These are phyloP conservation scores for Phialemoniopsis sp. DNA, from an alignment of 2,329 filamentous ascomycete genomes.

Conservation along the genomic window DNA sequence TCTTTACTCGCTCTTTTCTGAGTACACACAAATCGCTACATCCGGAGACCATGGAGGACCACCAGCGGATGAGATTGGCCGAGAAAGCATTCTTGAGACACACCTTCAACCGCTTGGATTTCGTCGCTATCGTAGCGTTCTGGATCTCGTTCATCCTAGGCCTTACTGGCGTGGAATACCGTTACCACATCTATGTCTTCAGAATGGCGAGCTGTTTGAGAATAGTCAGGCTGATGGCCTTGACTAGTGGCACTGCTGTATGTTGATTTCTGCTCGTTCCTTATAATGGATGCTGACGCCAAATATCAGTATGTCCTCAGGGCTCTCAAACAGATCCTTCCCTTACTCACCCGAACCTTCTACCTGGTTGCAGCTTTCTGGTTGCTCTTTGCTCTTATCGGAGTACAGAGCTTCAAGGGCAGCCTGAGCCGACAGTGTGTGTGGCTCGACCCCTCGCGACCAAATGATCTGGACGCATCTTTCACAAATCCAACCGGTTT, in stretches of 20 bases:
- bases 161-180: constrained; percentile 63
- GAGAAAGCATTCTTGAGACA: constrained; percentile 88
- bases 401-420: constrained; percentile 89
- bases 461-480: constrained; percentile 44
- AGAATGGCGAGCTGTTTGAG: constrained; percentile 93
- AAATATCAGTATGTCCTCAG: too few relatives aligned
- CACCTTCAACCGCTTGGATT: constrained; percentile 91
- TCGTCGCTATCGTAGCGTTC: constrained; percentile 84
- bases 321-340: constrained; percentile 81
- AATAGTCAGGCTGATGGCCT: constrained; percentile 77
- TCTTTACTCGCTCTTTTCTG: constrained; percentile 74
- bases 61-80: constrained; percentile 78
- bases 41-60: constrained; percentile 63
- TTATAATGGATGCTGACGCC: too few relatives aligned
- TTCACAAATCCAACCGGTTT: constrained; percentile 67
- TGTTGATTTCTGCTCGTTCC: constrained; percentile 22
- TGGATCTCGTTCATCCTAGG: constrained; percentile 82
- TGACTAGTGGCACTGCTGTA: constrained; percentile 89
- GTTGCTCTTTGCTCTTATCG: constrained; percentile 92
- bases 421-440: constrained; percentile 72
- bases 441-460: constrained; percentile 63
- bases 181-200: constrained; percentile 78
- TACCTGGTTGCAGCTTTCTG: constrained; percentile 95
- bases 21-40: constrained; percentile 60
- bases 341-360: constrained; percentile 82